phyloP scores from a whole-genome alignment of 176 grass and related monocot species.

The Carex cristatella region DNA sequence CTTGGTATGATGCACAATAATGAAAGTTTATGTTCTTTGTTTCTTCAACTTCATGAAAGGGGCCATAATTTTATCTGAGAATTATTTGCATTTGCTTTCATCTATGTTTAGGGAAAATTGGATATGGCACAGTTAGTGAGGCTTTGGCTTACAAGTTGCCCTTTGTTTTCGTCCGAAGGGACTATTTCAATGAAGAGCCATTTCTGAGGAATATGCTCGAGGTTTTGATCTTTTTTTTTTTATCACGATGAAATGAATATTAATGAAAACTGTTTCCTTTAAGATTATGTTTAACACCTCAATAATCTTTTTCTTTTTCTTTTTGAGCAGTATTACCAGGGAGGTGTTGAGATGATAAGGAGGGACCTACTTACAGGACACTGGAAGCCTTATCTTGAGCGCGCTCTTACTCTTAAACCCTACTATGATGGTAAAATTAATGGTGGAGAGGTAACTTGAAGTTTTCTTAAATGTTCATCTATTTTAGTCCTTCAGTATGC shows the following conservation, averaged over 20 bases:
- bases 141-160: conserved; percentile 95
- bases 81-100: not conserved
- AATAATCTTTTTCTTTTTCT: conserved; percentile 6
- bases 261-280: not conserved
- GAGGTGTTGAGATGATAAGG: conserved; percentile 98
- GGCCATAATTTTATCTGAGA: not conserved
- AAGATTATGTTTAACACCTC: not conserved
- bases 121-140: conserved; percentile 93
- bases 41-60: not conserved
- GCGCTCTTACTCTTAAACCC: conserved; percentile 70
- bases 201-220: conserved; percentile 99
- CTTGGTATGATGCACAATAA: conserved; percentile 59
- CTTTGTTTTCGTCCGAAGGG: conserved; percentile 91
- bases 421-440: conserved; percentile 76
- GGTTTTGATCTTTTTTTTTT: conserved; percentile 45
- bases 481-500: not conserved
- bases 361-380: conserved; percentile 95
- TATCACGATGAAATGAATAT: not conserved
- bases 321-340: conserved; percentile 68
- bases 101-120: conserved; percentile 79
- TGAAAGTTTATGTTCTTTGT: conserved; percentile 8
- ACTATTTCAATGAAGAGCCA: conserved; percentile 98
- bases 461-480: not conserved
- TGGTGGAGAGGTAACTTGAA: conserved; percentile 68
- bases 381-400: conserved; percentile 89